These are phyloP conservation scores for Globisporangium camurandrum DNA, from an alignment of 352 stramenopile genomes.

Conservation along the genomic window DNA sequence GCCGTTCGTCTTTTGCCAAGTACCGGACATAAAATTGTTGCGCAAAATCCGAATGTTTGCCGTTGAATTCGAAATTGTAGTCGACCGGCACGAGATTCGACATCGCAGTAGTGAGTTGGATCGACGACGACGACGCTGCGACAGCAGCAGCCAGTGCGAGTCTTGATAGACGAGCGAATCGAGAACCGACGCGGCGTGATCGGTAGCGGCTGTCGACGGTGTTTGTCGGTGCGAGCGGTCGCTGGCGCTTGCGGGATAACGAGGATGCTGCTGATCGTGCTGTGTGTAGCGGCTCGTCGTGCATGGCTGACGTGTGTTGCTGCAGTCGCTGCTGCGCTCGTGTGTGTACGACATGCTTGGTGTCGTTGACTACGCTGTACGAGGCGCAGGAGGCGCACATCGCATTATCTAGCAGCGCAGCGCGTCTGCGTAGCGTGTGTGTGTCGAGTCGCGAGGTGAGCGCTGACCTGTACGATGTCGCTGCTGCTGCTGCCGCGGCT, in stretches of 20 bases:
- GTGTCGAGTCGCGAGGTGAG: background rate
- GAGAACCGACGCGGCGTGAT: no score
- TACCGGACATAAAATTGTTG: slow-evolving; percentile 60
- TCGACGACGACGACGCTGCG: no score
- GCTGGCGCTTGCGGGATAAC: background rate
- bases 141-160: slow-evolving; percentile 1
- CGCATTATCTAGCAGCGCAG: slow-evolving; percentile 6
- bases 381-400: slow-evolving; percentile 4
- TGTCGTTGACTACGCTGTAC: background rate
- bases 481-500: background rate
- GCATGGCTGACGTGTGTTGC: background rate
- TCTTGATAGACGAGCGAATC: no score
- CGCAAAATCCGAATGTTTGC: slow-evolving; percentile 54
- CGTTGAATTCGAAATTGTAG: slow-evolving; percentile 40
- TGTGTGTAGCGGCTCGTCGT: background rate
- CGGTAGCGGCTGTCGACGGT: no score
- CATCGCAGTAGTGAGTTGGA: no score
- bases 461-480: background rate
- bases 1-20: slow-evolving; percentile 21
- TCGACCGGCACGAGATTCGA: slow-evolving; percentile 26
- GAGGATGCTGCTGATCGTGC: background rate
- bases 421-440: no score
- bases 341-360: background rate
- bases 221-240: background rate
- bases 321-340: background rate